Conservation (phyloP, 208 protist genomes). For the Leishmania turanica region DNA sequence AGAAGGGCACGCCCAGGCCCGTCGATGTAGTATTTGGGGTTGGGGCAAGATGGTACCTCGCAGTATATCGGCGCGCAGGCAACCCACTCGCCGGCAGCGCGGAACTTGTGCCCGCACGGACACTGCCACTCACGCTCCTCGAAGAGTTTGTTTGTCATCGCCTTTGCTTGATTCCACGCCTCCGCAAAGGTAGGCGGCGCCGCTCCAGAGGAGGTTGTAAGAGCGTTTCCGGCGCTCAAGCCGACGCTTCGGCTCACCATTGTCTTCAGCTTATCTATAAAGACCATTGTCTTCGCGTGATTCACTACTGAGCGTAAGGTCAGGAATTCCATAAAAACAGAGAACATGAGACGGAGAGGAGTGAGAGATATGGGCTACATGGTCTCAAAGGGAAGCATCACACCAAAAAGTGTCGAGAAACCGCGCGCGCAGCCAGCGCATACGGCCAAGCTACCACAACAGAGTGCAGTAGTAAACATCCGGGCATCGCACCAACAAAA, state of each 20-base stretch:
- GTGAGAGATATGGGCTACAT: too few species aligned
- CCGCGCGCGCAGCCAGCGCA: neutral
- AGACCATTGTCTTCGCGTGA: conserved; percentile 29
- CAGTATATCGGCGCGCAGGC: conserved; percentile 85
- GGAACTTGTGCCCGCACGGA: conserved; percentile 90
- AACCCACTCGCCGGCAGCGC: conserved; percentile 82
- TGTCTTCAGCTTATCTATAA: conserved; percentile 84
- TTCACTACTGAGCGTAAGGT: neutral
- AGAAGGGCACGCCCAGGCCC: conserved; percentile 81
- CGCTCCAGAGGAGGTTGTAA: conserved; percentile 40
- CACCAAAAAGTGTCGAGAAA: neutral
- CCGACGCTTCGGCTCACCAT: conserved; percentile 59
- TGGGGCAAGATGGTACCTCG: conserved; percentile 90
- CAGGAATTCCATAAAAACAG: neutral
- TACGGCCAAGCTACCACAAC: neutral
- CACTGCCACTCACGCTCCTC: conserved; percentile 90
- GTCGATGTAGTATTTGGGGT: conserved; percentile 90
- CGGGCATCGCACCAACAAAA: neutral
- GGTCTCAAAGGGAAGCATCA: neutral
- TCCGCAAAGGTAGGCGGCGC: conserved; percentile 51
- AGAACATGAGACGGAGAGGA: neutral
- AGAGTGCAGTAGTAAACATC: neutral
- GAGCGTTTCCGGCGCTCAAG: conserved; percentile 50
- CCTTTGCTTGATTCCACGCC: conserved; percentile 56
- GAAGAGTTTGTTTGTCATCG: conserved; percentile 71